Evolutionary conservation across 2,329 filamentous ascomycete species (phyloP), one percentile per base, ranked within the genome.

Genomic region (Aspergillus sp.): DNA sequence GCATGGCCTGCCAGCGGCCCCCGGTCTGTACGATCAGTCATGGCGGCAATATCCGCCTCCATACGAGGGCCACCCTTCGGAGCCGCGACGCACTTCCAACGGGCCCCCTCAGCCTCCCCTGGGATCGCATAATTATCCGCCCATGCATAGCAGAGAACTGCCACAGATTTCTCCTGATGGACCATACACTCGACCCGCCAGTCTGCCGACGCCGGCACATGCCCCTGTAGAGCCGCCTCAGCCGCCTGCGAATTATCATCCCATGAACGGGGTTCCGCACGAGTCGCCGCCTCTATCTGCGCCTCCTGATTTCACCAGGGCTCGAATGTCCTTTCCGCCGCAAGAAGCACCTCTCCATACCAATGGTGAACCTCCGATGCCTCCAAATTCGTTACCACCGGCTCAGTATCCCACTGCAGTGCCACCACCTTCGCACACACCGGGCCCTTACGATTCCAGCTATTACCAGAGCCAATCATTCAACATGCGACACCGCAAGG

Each of bases 401-500:
- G 61, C 67, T 48, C 76, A 65, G 63, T 77, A 68, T 71, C 62
- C 60, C 54, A 68, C 68, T 3, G 68, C 68, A 13, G 69, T 65
- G 19, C 70, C 68, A 45, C 70, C 66, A 25, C 67, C 66, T 9
- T 67, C 75, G 5, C 66, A 72, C 7, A 71, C 72, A 0, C 69
- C 74, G 13, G 68, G 61, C 7, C 65, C 74, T 7, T 77, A 75
- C 59, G 76, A 77, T 4, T 54, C 68, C 2, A 64, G 59, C 25
- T 78, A 74, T 59, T 74, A 73, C 49, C 69, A 69, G 52, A 72
- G 67, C 28, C 74, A 73, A 47, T 60, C 72, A 3, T 72, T 67
- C 66, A 68, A 71, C 22, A 69, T 71, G 19, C 75, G 76, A 13
- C 76, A 77, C 60, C 75, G 77, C 22, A 78, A 77, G 63, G 73